Base-by-base conservation (phyloP, 306 rosid genomes). In the Hippophae tibetana region DNA sequence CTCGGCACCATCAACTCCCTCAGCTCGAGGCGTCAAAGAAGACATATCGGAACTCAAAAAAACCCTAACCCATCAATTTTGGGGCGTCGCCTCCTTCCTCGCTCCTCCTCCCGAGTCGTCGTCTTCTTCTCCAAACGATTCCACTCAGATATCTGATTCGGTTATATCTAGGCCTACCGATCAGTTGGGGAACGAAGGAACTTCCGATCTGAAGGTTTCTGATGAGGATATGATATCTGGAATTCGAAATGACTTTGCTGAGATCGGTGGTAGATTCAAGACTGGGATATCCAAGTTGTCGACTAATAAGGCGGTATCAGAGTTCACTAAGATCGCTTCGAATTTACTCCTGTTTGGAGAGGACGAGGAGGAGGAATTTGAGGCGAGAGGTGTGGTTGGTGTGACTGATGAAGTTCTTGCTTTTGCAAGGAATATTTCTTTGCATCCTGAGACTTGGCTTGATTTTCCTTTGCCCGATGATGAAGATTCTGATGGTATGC, bases 41-140 rank as follows among this genome's bases (percentile, higher is more conserved):
- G 96, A 89, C 60, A 62, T 89, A 75, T 81, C 94, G 40, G 90
- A 89, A 73, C 70, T 89, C 65, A 81, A 81, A 57, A 75, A 89
- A 73, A 72, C 88, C 66, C 59, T 89, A 2, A 68, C 85, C 27
- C 90, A 94, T 47, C 90, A 89, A 56, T 71, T 89, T 41, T 85
- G 90, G 96, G 96, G 94, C 65, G 94, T 89, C 42, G 94, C 96
- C 49, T 82, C 96, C 9, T 89, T 89, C 68, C 94, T 89, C 38
- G 96, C 94, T 1, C 96, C 96, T 5, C 86, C 86, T 0, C 84
- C 96, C n/a, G 88, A 84, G 26, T 58, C 73, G 26, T 58, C 73
- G 6, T 0, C 69, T n/a, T 62, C 58, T 8, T 54, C 78, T 12
- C 58, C 38, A 31, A 31, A 31, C 38, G 38, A 42, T 14, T 38